Base-by-base conservation (phyloP, 2,329 filamentous ascomycete genomes). In the Torrubiellomyces zombiae region DNA sequence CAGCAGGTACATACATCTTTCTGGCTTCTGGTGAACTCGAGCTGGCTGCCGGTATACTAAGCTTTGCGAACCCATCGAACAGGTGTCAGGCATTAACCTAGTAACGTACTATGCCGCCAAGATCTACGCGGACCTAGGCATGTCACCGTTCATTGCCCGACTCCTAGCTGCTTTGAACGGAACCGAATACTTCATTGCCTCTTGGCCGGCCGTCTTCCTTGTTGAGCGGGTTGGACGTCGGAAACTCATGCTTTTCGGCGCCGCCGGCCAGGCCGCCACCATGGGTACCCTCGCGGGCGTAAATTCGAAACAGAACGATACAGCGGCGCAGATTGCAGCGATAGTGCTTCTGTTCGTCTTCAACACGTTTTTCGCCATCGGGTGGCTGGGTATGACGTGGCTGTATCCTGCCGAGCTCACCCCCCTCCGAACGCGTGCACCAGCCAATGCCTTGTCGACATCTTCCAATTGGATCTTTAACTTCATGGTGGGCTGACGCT, bases 171-270 rank as follows among this genome's bases (percentile, higher is more conserved):
- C 45, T 8, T 36, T 53, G 24, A 51, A 51, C 28, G 46, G 43
- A 2, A 51, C 45, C 31, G 58, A 74, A 36, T 55, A 67, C 26
- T 55, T 74, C 44, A 68, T 75, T 43, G 73, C 63, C 1, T 73
- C 73, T 3, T 67, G 72, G 67, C 58, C 59, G 1, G 55, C 60
- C 2, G 56, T 64, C 12, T 70, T 71, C 43, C 56, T 75, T 14
- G 68, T 76, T 18, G 72, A 77, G 45, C 61, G 65, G 2, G 65
- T 74, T 4, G 74, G 74, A 8, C 69, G 77, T 15, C 63, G 76
- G 11, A 65, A 67, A 39, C 61, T 82, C 31, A 81, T 83, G 73
- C 50, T 82, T 11, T 67, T 79, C 33, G 75, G 75, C 26, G 68
- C 67, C 18, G 42, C 60, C 2, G 69, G 69, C 30, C 69, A 76